A percentile compares a stretch with the other conserved stretches of the same genome.
These are phyloP conservation scores for Chloranthus sessilifolius DNA, from an alignment of 164 flowering plant genomes.

Conservation along the genomic window DNA sequence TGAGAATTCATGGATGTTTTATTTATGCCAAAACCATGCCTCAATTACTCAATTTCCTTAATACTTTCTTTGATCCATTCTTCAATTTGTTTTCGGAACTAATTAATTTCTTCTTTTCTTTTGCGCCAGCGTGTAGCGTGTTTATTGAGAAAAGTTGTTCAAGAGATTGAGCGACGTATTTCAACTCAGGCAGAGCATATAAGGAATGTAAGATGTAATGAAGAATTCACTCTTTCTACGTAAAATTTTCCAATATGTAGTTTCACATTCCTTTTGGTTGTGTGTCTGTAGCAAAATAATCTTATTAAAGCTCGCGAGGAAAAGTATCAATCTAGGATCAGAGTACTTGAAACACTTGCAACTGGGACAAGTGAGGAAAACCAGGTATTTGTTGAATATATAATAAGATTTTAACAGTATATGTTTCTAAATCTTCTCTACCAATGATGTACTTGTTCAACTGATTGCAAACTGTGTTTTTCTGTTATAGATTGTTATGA, in stretches of 20 bases:
- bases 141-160: conserved; percentile 57
- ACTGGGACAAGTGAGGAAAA: conserved; percentile 70
- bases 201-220: conserved; percentile 43
- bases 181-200: conserved; percentile 65
- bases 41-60: background rate
- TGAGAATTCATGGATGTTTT: conserved; percentile 9
- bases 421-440: background rate
- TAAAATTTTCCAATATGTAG: background rate
- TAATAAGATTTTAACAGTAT: background rate
- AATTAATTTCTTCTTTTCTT: background rate
- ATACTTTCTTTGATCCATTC: background rate
- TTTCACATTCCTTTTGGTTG: conserved; percentile 11
- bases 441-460: background rate
- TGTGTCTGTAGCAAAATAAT: conserved; percentile 65
- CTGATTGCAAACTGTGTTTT: conserved; percentile 9
- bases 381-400: conserved; percentile 41
- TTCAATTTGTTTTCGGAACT: conserved; percentile 1
- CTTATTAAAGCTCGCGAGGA: conserved; percentile 70
- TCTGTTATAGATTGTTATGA: conserved; percentile 46
- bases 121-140: conserved; percentile 53
- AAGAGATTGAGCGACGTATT: conserved; percentile 68
- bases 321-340: conserved; percentile 57
- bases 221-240: background rate
- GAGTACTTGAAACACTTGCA: conserved; percentile 79
- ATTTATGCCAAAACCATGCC: background rate